Evolutionary conservation across 192 early-diverging fungal genomes (phyloP).

Genomic region (Podila verticillata): DNA sequence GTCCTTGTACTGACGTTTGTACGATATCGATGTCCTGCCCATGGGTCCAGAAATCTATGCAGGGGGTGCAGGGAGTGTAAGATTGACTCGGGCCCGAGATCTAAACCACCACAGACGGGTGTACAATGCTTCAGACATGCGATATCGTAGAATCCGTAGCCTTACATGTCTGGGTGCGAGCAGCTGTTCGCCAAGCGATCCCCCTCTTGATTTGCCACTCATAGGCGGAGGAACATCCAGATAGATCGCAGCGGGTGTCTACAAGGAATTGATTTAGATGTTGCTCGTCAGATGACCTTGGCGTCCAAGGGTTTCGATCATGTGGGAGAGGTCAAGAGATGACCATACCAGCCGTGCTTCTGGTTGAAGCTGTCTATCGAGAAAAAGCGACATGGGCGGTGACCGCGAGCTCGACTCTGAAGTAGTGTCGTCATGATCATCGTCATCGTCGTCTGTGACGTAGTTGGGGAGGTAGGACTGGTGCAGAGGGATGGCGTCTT

Average conservation of each 20-base stretch:
- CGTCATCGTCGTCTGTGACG: background rate
- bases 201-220: slow-evolving; percentile 25
- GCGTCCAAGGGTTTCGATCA: background rate
- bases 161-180: slow-evolving; percentile 56
- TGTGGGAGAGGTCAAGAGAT: background rate
- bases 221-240: slow-evolving; percentile 52
- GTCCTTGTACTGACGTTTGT: slow-evolving; percentile 60
- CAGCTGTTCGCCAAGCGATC: slow-evolving; percentile 59
- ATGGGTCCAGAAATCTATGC: slow-evolving; percentile 46
- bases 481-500: no score
- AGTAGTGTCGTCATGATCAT: slow-evolving; percentile 8
- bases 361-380: slow-evolving; percentile 33
- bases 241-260: slow-evolving; percentile 67
- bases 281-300: no score
- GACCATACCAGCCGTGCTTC: slow-evolving; percentile 22
- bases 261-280: background rate
- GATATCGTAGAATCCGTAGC: no score
- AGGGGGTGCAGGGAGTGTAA: no score
- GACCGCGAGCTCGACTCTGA: slow-evolving; percentile 48
- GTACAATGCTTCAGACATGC: no score
- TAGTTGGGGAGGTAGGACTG: background rate
- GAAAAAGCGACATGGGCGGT: slow-evolving; percentile 50
- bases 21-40: slow-evolving; percentile 53
- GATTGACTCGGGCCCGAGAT: no score
- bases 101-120: background rate